Evolutionary conservation across 2,329 filamentous ascomycete species (phyloP).

Genomic region (Arthrobotrys musiformis): DNA sequence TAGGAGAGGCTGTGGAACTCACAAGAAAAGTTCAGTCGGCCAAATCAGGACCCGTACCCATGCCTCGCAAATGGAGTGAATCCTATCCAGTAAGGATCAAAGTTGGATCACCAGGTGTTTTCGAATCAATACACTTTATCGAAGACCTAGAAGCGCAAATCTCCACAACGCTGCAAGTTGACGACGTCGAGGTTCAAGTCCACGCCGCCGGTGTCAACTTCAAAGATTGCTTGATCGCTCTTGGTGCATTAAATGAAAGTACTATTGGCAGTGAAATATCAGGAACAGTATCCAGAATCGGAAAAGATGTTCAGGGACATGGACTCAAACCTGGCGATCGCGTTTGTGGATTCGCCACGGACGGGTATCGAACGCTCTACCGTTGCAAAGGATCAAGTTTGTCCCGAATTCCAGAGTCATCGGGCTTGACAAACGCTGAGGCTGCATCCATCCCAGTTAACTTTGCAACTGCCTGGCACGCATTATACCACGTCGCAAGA

Average conservation of each 20-base stretch:
- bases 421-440: not conserved
- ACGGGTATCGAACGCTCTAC: slow-evolving; percentile 29
- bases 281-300: slow-evolving; percentile 57
- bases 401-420: not conserved
- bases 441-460: slow-evolving; percentile 34
- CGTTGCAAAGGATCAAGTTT: slow-evolving; percentile 1
- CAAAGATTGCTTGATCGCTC: slow-evolving; percentile 44
- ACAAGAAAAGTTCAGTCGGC: slow-evolving; percentile 27
- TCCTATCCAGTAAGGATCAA: too few species aligned
- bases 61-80: too few species aligned
- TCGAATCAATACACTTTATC: slow-evolving; percentile 41
- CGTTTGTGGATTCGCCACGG: slow-evolving; percentile 20
- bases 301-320: slow-evolving; percentile 9
- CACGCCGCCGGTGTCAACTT: slow-evolving; percentile 62
- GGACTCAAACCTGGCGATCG: not conserved
- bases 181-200: slow-evolving; percentile 63
- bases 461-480: slow-evolving; percentile 56
- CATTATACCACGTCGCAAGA: slow-evolving; percentile 58
- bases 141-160: not conserved
- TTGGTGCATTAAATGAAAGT: slow-evolving; percentile 36
- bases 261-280: slow-evolving; percentile 56
- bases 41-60: too few species aligned
- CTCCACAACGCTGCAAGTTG: not conserved
- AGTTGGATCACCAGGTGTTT: slow-evolving; percentile 1
- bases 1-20: not conserved